Percentiles rank a stretch among this genome's conserved stretches.
phyloP scores from a whole-genome alignment of 2,329 filamentous ascomycete genomes.

The Elsinoe fawcettii region DNA sequence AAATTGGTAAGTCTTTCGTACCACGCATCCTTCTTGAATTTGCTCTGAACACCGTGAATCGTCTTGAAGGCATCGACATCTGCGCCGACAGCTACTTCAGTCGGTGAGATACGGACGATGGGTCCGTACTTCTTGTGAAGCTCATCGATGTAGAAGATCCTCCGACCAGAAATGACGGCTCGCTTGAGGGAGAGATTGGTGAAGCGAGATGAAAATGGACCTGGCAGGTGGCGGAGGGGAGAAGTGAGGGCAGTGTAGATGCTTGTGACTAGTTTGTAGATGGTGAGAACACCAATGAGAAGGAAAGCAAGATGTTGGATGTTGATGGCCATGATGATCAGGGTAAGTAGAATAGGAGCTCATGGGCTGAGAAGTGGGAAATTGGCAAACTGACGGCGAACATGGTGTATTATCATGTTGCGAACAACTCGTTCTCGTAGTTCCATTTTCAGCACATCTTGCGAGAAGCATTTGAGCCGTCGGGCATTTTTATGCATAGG shows the following conservation, averaged over 20 bases:
- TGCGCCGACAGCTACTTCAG: slow-evolving; percentile 25
- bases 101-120: slow-evolving; percentile 31
- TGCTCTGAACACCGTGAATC: slow-evolving; percentile 25
- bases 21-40: slow-evolving; percentile 27
- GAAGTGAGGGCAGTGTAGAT: slow-evolving; percentile 17
- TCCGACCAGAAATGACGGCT: slow-evolving; percentile 32
- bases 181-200: slow-evolving; percentile 30
- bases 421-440: no score
- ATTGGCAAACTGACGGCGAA: no score
- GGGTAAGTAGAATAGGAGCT: neutral
- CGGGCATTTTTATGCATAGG: neutral
- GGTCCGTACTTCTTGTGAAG: slow-evolving; percentile 35
- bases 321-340: neutral
- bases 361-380: no score
- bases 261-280: neutral
- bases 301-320: neutral
- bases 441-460: no score
- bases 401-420: no score
- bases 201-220: slow-evolving; percentile 24
- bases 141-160: slow-evolving; percentile 33
- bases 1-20: slow-evolving; percentile 23
- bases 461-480: no score
- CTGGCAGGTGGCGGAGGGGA: slow-evolving; percentile 26
- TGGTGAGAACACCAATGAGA: neutral
- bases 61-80: slow-evolving; percentile 25